Evolutionary conservation across 192 early-diverging fungal species (phyloP).

Genomic region (Coemansia biformis): DNA sequence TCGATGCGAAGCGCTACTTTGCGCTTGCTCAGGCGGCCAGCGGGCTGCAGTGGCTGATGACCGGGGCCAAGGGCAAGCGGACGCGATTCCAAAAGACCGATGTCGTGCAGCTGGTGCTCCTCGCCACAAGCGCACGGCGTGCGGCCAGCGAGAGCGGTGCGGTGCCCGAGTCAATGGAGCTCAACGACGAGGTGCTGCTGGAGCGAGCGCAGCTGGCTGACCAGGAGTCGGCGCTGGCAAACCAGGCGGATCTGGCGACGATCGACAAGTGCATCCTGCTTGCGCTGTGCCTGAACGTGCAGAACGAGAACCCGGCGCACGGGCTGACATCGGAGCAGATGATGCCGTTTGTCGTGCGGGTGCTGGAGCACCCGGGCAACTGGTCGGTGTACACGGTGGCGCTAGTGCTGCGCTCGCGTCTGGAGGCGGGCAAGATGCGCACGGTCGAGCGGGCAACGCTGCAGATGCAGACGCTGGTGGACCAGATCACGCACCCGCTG

Average conservation of each 20-base stretch:
- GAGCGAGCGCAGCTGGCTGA: slow-evolving; percentile 71
- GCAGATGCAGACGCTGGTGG: slow-evolving; percentile 95
- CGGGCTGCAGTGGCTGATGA: slow-evolving; percentile 79
- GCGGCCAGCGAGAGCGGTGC: slow-evolving; percentile 17
- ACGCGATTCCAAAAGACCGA: slow-evolving; percentile 92
- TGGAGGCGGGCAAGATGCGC: slow-evolving; percentile 78
- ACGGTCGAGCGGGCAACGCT: slow-evolving; percentile 86
- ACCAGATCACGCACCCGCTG: slow-evolving; percentile 67
- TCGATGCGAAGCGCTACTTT: slow-evolving; percentile 60
- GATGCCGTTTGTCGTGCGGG: slow-evolving; percentile 86
- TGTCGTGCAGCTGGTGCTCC: slow-evolving; percentile 84
- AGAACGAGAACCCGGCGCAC: slow-evolving; percentile 88
- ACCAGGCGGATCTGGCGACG: slow-evolving; percentile 63
- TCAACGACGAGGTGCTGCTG: slow-evolving; percentile 90
- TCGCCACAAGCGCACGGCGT: slow-evolving; percentile 68
- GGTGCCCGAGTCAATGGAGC: slow-evolving; percentile 69
- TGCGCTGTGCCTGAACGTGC: slow-evolving; percentile 86
- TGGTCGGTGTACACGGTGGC: slow-evolving; percentile 98
- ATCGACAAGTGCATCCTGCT: slow-evolving; percentile 89
- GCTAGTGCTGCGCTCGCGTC: slow-evolving; percentile 80
- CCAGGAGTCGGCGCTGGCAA: slow-evolving; percentile 37
- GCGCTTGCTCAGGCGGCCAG: slow-evolving; percentile 70
- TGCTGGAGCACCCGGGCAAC: slow-evolving; percentile 90
- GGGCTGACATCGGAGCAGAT: slow-evolving; percentile 95
- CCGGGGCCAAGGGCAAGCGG: slow-evolving; percentile 82